These are phyloP conservation scores for Grosmannia penicillata DNA, from an alignment of 2,329 filamentous ascomycete genomes.

Conservation along the genomic window DNA sequence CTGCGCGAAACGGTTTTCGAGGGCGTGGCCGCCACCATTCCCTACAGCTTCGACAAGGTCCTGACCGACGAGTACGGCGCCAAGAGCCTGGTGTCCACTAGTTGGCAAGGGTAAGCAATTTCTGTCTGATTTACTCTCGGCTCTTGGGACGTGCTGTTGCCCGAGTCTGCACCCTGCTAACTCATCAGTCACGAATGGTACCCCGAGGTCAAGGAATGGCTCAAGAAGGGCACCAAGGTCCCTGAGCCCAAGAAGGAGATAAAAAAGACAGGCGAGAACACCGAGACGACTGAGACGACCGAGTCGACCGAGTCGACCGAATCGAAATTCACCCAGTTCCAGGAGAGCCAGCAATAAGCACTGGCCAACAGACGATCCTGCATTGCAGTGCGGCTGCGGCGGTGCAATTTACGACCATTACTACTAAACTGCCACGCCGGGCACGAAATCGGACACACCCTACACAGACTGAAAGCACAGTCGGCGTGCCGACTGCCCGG, in stretches of 20 bases:
- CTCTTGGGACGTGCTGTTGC: background rate
- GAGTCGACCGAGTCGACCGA: no score
- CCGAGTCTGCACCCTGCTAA: background rate
- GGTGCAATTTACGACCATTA: no score
- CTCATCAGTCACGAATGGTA: conserved; percentile 43
- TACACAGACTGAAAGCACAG: no score
- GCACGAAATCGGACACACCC: no score
- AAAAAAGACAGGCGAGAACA: background rate
- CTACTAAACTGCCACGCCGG: no score
- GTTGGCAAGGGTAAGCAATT: conserved; percentile 42
- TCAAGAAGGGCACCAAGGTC: conserved; percentile 1
- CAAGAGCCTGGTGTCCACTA: conserved; percentile 44
- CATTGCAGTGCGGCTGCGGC: no score
- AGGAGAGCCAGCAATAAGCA: no score
- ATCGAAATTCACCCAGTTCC: no score
- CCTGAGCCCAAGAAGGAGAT: background rate
- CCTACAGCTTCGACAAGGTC: conserved; percentile 52
- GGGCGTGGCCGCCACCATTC: conserved; percentile 54
- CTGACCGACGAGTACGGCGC: conserved; percentile 49
- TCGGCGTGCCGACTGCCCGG: no score
- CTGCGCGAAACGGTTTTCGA: conserved; percentile 62
- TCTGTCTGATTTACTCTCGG: background rate
- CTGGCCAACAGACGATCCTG: no score
- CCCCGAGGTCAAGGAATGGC: conserved; percentile 42
- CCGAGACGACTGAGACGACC: background rate